phyloP scores from a whole-genome alignment of 495 filamentous ascomycete genomes.

The Talaromyces liani region DNA sequence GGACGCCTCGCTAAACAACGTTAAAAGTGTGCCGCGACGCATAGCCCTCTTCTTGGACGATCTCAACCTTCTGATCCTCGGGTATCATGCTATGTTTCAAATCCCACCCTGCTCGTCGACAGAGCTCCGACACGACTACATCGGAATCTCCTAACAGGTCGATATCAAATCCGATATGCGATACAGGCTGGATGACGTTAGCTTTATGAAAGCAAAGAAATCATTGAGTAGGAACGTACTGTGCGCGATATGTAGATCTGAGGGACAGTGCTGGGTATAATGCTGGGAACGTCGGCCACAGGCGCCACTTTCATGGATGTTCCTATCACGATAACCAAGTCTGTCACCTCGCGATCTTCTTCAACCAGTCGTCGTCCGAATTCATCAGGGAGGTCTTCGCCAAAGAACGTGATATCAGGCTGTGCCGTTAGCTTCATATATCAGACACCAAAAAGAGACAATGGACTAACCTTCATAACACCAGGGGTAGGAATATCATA shows the following conservation, averaged over 20 bases:
- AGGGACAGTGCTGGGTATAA: slow-evolving; percentile 69
- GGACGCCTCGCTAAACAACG: slow-evolving; percentile 41
- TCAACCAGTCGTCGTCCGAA: slow-evolving; percentile 76
- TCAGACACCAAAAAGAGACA: neutral
- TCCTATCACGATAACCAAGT: slow-evolving; percentile 94
- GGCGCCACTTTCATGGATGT: slow-evolving; percentile 95
- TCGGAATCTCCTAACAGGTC: slow-evolving; percentile 93
- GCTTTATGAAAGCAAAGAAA: neutral
- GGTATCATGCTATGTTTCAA: slow-evolving; percentile 82
- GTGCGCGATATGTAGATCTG: slow-evolving; percentile 92
- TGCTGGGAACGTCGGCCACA: slow-evolving; percentile 82
- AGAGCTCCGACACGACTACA: slow-evolving; percentile 82
- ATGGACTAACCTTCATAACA: slow-evolving; percentile 71
- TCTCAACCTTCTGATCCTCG: slow-evolving; percentile 51
- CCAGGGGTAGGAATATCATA: slow-evolving; percentile 66
- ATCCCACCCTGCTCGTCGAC: slow-evolving; percentile 78
- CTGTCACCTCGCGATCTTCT: slow-evolving; percentile 70
- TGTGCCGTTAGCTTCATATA: slow-evolving; percentile 11
- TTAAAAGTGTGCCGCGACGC: slow-evolving; percentile 59
- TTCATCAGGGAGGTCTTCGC: slow-evolving; percentile 62
- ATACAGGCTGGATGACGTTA: slow-evolving; percentile 51
- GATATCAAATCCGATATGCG: slow-evolving; percentile 90
- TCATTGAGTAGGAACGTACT: slow-evolving; percentile 30
- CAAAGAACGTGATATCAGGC: slow-evolving; percentile 96
- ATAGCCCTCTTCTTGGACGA: slow-evolving; percentile 53